Base-by-base conservation (phyloP, 2,329 filamentous ascomycete species). In the Ophiostoma pallidulum region DNA sequence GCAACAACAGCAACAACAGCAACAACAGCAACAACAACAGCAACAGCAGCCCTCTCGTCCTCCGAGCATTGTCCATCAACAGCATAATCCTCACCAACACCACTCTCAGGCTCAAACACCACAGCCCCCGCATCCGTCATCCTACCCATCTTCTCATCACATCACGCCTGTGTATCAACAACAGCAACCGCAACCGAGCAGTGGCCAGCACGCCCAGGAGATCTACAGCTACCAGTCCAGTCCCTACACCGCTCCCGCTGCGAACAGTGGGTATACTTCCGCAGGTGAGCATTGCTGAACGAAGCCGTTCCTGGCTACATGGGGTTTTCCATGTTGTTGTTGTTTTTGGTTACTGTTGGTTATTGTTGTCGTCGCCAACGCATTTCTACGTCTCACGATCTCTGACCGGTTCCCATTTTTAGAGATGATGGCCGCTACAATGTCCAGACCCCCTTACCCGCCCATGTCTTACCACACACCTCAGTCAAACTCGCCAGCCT, bases 401-500 rank as follows among this genome's bases (percentile, higher is more conserved):
- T n/a, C 44, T 46, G 19, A 45, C 42, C 35, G 13, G 8, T 19
- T 12, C 10, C 12, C 12, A 9, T 4, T 73, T 51, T 72, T 73
- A 67, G 77, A 80, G 56, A 82, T 82, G 72, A 83, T 78, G 75
- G 83, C 82, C 68, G 73, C 77, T 59, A 70, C 69, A 53, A 75
- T 80, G 86, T 84, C 87, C 66, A 79, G 83, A 65, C 79, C 82
- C 58, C 77, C 82, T 40, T 95, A 94, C 64, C 90, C 90, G 57
- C 87, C 88, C 51, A 94, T 95, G 62, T 75, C 74, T 28, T 96
- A 96, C 64, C 87, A 96, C 66, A 94, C 90, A 16, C 89, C 90
- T 47, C 90, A 96, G 69, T 94, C 90, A 48, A 94, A 91, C 66
- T 95, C 91, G 47, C 91, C 91, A 41, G 87, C 88, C 33, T 94